A percentile compares a stretch with the other conserved stretches of the same genome.
These are phyloP conservation scores for Coccomyxa sp. DNA, from an alignment of 139 green algal species.

Conservation along the genomic window DNA sequence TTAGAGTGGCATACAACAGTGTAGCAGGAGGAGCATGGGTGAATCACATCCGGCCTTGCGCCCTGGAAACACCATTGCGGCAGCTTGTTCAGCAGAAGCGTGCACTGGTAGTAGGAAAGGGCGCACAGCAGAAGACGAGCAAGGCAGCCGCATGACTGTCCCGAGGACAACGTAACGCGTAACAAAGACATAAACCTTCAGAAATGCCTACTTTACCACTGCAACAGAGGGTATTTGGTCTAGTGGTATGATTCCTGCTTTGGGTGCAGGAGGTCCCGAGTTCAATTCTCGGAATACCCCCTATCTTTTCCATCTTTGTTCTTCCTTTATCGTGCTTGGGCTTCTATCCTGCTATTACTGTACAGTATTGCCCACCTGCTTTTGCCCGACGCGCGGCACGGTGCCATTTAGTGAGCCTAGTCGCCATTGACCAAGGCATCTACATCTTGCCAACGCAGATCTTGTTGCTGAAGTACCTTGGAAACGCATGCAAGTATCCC, in stretches of 20 bases:
- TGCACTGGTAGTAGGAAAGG: neutral
- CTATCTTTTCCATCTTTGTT: too few relatives aligned
- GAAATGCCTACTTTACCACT: neutral
- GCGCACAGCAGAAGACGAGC: neutral
- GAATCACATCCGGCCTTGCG: neutral
- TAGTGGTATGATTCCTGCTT: slow-evolving; percentile 25
- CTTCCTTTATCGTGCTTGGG: too few relatives aligned
- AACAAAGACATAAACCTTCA: neutral
- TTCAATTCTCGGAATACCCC: slow-evolving; percentile 14
- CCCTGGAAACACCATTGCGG: neutral
- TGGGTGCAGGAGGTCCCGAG: slow-evolving; percentile 16
- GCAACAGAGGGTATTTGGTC: slow-evolving; percentile 19
- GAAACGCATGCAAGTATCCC: too few relatives aligned
- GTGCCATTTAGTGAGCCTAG: too few relatives aligned
- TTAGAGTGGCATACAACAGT: too few relatives aligned
- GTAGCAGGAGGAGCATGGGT: too few relatives aligned
- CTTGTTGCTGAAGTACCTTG: too few relatives aligned
- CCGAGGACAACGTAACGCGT: neutral
- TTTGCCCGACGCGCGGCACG: too few relatives aligned
- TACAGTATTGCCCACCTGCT: too few relatives aligned
- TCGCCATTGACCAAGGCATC: too few relatives aligned
- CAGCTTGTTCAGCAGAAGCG: neutral
- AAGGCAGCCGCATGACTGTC: neutral
- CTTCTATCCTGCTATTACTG: too few relatives aligned
- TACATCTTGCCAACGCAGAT: too few relatives aligned